A percentile compares a stretch with the other conserved stretches of the same genome.
Evolutionary conservation across 2,329 filamentous ascomycete species (phyloP).

Genomic region (Paracorniculantispora psalliotae): DNA sequence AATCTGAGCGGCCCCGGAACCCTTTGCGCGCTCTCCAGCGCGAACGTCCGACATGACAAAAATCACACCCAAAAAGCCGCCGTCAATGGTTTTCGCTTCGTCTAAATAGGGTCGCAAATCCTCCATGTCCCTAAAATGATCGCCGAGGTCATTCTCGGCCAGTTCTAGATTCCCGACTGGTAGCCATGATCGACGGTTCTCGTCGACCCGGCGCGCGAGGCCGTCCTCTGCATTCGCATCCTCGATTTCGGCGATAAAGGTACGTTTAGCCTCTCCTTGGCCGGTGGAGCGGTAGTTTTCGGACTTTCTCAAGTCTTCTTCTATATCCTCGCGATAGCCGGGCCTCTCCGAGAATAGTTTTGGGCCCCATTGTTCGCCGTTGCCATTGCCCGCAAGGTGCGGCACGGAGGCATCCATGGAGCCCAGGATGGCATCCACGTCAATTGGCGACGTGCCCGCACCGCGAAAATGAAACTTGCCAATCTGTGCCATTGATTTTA

Average conservation of each 20-base stretch:
- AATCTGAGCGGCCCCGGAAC: neutral
- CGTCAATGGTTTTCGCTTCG: neutral
- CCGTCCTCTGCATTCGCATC: neutral
- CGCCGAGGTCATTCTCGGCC: neutral
- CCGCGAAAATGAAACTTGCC: neutral
- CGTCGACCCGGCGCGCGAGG: neutral
- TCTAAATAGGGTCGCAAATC: neutral
- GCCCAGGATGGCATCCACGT: constrained; percentile 2
- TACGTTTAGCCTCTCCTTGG: neutral
- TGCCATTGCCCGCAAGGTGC: neutral
- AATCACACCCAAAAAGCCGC: neutral
- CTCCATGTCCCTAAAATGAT: neutral
- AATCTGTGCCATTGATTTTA: neutral
- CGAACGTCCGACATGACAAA: constrained; percentile 3
- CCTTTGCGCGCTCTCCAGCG: neutral
- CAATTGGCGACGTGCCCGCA: neutral
- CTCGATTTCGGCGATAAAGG: constrained; percentile 3
- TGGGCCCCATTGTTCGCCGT: constrained; percentile 7
- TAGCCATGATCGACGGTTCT: neutral
- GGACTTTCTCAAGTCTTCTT: neutral
- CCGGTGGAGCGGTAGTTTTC: constrained; percentile 2
- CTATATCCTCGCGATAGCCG: neutral
- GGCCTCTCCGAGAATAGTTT: neutral
- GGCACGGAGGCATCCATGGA: neutral
- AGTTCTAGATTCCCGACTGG: neutral